A percentile compares a stretch with the other conserved stretches of the same genome.
Evolutionary conservation across 352 stramenopile species (phyloP).

Genomic region (Phytophthora syringae): DNA sequence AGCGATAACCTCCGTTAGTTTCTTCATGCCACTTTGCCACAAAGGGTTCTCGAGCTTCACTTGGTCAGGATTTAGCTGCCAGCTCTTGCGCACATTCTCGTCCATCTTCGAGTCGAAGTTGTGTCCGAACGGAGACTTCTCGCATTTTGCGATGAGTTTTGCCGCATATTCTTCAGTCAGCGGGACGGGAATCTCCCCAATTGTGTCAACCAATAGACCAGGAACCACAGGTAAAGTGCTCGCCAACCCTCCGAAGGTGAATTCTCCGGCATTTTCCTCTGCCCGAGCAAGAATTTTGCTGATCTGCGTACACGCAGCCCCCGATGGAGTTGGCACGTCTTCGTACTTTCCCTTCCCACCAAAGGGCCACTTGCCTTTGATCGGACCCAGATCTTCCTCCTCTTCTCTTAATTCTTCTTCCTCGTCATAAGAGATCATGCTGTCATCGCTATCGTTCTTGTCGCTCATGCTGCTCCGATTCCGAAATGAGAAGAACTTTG

Average conservation of each 20-base stretch:
- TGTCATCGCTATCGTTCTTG: too few species aligned
- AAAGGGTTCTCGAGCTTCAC: neutral
- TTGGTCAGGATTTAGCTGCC: neutral
- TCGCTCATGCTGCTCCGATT: too few species aligned
- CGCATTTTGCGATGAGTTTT: constrained; percentile 4
- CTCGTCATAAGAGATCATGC: too few species aligned
- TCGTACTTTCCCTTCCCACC: constrained; percentile 1
- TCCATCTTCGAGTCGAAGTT: constrained; percentile 34
- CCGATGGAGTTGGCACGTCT: neutral
- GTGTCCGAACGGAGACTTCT: too few species aligned
- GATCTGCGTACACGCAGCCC: neutral
- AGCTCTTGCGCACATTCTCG: constrained; percentile 19
- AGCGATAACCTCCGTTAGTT: neutral
- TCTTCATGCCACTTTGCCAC: neutral
- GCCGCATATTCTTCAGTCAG: neutral
- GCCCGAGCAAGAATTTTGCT: constrained; percentile 9
- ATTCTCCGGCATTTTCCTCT: neutral
- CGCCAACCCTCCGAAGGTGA: constrained; percentile 5
- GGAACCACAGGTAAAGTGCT: neutral
- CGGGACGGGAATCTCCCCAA: constrained; percentile 14
- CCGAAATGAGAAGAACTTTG: too few species aligned
- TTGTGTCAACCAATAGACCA: neutral
- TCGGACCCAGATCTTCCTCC: neutral
- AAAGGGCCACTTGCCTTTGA: constrained; percentile 7
- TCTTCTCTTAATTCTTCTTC: too few species aligned